Percentiles rank a stretch among this genome's conserved stretches.
Evolutionary conservation across 2,329 filamentous ascomycete species (phyloP).

Genomic region (Diaporthe sp.): DNA sequence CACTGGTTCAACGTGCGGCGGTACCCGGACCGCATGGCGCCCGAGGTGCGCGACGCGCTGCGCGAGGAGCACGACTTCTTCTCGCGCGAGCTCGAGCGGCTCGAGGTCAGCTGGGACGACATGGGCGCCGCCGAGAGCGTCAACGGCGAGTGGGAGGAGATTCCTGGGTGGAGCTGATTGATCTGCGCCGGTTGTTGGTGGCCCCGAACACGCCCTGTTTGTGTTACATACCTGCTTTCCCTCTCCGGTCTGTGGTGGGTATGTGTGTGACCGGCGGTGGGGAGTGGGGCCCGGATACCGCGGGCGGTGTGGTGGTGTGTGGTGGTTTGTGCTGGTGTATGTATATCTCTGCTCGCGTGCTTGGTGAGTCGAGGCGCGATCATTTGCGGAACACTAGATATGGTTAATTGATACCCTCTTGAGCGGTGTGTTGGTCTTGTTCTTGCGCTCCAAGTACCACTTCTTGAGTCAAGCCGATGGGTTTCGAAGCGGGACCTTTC

Average conservation of each 20-base stretch:
- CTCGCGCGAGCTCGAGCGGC: slow-evolving; percentile 78
- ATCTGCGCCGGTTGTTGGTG: neutral
- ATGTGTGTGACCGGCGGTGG: neutral
- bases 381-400: slow-evolving; percentile 1
- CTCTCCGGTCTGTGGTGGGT: neutral
- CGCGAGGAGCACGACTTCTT: slow-evolving; percentile 85
- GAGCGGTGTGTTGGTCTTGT: neutral
- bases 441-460: neutral
- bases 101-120: slow-evolving; percentile 66
- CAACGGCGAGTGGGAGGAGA: slow-evolving; percentile 41
- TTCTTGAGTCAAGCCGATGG: neutral
- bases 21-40: slow-evolving; percentile 82
- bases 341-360: slow-evolving; percentile 11
- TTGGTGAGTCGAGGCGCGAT: neutral
- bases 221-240: slow-evolving; percentile 5
- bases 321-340: too few species aligned
- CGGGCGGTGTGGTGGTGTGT: neutral
- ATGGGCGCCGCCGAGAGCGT: slow-evolving; percentile 45
- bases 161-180: slow-evolving; percentile 27
- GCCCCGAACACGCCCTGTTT: neutral
- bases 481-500: neutral
- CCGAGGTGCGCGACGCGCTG: slow-evolving; percentile 66
- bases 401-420: slow-evolving; percentile 34
- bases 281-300: neutral
- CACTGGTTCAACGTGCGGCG: slow-evolving; percentile 92